Evolutionary conservation across 148 eudicot genomes (phyloP).

Genomic region (Oxyria digyna): DNA sequence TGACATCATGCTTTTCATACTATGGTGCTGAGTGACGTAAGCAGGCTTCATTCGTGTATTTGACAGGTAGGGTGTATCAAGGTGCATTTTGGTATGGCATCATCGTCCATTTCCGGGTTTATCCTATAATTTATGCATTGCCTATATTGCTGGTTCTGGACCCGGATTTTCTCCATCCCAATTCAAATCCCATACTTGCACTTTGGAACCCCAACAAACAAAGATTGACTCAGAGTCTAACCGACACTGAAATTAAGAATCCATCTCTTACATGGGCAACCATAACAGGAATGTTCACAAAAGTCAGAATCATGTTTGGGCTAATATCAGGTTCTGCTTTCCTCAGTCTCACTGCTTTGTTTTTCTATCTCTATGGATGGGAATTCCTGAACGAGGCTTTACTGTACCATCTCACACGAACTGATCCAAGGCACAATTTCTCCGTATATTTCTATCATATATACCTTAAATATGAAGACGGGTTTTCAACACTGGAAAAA

Average conservation of each 20-base stretch:
- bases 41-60: too few relatives aligned
- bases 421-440: constrained; percentile 94
- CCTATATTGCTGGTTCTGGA: constrained; percentile 66
- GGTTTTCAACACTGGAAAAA: constrained; percentile 57
- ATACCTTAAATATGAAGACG: constrained; percentile 64
- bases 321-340: constrained; percentile 65
- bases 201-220: constrained; percentile 38
- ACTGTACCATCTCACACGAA: constrained; percentile 85
- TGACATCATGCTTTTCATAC: neutral
- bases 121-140: constrained; percentile 86
- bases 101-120: constrained; percentile 85
- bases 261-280: constrained; percentile 13
- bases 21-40: neutral
- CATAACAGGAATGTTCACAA: constrained; percentile 39
- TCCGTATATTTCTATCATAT: constrained; percentile 93
- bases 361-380: constrained; percentile 72
- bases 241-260: constrained; percentile 13
- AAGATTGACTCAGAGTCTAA: constrained; percentile 15
- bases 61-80: constrained; percentile 48
- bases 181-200: constrained; percentile 46
- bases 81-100: constrained; percentile 96
- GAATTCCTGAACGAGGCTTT: constrained; percentile 87
- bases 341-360: constrained; percentile 54
- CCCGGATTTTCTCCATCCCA: constrained; percentile 40
- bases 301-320: constrained; percentile 53